phyloP scores from a whole-genome alignment of 495 filamentous ascomycete genomes.

The Penicillium atrosanguineum region DNA sequence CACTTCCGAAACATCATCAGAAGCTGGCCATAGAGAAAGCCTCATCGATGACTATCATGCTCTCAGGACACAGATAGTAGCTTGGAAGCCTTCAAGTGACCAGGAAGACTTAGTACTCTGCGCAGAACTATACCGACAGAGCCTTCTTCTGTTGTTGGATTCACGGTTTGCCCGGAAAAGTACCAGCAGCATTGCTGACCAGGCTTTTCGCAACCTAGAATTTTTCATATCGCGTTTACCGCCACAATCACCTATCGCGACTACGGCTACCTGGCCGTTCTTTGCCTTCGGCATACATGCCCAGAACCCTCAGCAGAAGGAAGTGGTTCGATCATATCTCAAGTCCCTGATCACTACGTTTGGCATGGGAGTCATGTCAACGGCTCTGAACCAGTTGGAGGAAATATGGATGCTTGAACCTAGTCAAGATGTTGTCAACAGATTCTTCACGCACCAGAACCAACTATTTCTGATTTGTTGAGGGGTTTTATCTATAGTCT shows the following conservation, averaged over 20 bases:
- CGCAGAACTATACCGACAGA: conserved; percentile 17
- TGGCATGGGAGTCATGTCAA: conserved; percentile 19
- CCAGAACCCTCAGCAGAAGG: not conserved
- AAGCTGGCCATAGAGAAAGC: not conserved
- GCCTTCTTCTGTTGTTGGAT: conserved; percentile 15
- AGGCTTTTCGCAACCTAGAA: conserved; percentile 8
- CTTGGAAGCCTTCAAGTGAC: conserved; percentile 9
- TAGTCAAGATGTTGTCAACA: conserved; percentile 2
- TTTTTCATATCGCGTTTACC: conserved; percentile 8
- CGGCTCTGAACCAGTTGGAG: conserved; percentile 13
- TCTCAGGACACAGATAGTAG: conserved; percentile 2
- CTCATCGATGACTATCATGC: conserved; percentile 3
- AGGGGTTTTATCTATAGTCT: not conserved
- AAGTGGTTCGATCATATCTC: conserved; percentile 8
- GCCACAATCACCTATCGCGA: conserved; percentile 14
- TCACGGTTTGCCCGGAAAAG: conserved; percentile 2
- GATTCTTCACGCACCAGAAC: conserved; percentile 13
- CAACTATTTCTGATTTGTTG: conserved; percentile 12
- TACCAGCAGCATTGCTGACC: conserved; percentile 1
- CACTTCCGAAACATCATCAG: not conserved
- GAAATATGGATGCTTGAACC: conserved; percentile 7
- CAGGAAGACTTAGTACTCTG: conserved; percentile 11
- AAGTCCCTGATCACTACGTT: conserved; percentile 6
- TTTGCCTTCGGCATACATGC: conserved; percentile 16
- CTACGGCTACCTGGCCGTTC: conserved; percentile 16